Evolutionary conservation across 371 early-diverging fungal species (phyloP).

Genomic region (Mucor mucedo): DNA sequence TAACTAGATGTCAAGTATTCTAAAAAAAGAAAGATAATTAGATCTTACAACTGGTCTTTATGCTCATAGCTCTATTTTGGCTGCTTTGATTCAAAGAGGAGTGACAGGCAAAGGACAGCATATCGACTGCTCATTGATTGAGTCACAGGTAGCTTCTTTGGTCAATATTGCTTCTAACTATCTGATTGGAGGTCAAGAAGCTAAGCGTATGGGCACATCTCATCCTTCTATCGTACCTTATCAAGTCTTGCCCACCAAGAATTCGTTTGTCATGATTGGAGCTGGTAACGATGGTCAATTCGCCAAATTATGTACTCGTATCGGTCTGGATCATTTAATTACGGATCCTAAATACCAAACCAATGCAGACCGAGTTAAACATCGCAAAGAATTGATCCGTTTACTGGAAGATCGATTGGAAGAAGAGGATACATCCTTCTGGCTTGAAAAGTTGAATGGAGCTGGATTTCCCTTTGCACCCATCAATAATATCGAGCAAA

Average conservation of each 20-base stretch:
- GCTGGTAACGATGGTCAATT: constrained; percentile 91
- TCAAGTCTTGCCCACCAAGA: constrained; percentile 83
- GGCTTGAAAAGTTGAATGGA: constrained; percentile 70
- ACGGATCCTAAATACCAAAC: constrained; percentile 60
- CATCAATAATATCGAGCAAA: constrained; percentile 83
- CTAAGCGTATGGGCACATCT: constrained; percentile 83
- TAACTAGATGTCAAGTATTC: not conserved
- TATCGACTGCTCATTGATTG: constrained; percentile 85
- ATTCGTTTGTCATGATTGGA: constrained; percentile 86
- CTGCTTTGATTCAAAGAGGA: constrained; percentile 77
- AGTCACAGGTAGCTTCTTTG: constrained; percentile 85
- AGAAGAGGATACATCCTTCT: constrained; percentile 57
- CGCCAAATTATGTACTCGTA: constrained; percentile 58
- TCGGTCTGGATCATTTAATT: constrained; percentile 58
- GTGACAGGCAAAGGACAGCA: constrained; percentile 79
- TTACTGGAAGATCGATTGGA: constrained; percentile 58
- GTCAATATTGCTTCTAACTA: constrained; percentile 90
- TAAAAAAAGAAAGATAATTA: constrained; percentile 6
- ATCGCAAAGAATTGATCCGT: constrained; percentile 68
- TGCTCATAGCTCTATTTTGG: constrained; percentile 87
- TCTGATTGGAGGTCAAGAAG: constrained; percentile 82
- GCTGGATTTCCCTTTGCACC: constrained; percentile 85
- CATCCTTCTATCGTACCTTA: constrained; percentile 95
- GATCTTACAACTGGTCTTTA: constrained; percentile 87
- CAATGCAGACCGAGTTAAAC: constrained; percentile 75